Conservation (phyloP, 2,329 filamentous ascomycete genomes). For the Paecilomyces sp. region DNA sequence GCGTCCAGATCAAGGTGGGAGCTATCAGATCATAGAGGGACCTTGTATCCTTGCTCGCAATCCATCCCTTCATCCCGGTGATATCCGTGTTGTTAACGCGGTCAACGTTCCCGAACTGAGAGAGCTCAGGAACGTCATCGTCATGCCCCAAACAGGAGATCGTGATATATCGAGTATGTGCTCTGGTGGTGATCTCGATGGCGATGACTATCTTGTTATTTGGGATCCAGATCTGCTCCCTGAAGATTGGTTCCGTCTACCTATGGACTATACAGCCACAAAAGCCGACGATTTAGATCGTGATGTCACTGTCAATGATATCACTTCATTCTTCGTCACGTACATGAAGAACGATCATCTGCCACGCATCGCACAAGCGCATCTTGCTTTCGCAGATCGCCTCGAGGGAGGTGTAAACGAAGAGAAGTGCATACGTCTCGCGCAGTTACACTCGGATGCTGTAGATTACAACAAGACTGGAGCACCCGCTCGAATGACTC, state of each 20-base stretch:
- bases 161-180: constrained; percentile 87
- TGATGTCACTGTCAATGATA: constrained; percentile 63
- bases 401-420: constrained; percentile 58
- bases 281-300: constrained; percentile 50
- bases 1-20: constrained; percentile 44
- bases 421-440: constrained; percentile 64
- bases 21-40: constrained; percentile 63
- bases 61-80: constrained; percentile 86
- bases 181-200: constrained; percentile 90
- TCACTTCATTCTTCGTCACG: constrained; percentile 78
- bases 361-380: constrained; percentile 70
- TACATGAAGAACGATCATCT: constrained; percentile 91
- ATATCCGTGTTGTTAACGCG: constrained; percentile 80
- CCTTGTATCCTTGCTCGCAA: constrained; percentile 83
- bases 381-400: constrained; percentile 69
- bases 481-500: constrained; percentile 61
- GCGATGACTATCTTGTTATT: constrained; percentile 90
- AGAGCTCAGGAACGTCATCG: constrained; percentile 77
- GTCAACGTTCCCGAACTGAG: constrained; percentile 66
- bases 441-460: constrained; percentile 76
- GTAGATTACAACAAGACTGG: constrained; percentile 96
- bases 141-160: constrained; percentile 78
- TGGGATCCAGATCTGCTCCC: constrained; percentile 78
- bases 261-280: constrained; percentile 68
- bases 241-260: constrained; percentile 58